Conservation (phyloP, 352 stramenopile species). For the Phytopythium chamaehyphon region DNA sequence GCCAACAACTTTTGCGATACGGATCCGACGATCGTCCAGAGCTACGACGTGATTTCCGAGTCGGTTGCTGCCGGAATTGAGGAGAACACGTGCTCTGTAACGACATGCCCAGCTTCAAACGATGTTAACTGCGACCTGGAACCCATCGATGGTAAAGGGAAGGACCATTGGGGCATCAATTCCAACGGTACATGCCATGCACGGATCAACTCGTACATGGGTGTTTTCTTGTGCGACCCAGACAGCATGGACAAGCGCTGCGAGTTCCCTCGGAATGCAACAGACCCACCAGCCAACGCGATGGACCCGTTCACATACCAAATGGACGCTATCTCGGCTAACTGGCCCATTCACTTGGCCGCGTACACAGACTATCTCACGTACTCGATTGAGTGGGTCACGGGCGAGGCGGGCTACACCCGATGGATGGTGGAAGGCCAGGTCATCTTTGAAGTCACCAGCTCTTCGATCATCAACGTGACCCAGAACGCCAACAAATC, state of each 20-base stretch:
- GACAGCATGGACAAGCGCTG: constrained; percentile 51
- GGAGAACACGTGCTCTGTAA: constrained; percentile 28
- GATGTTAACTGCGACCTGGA: constrained; percentile 42
- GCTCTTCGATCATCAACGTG: constrained; percentile 29
- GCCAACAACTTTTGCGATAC: constrained; percentile 37
- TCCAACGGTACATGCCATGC: constrained; percentile 28
- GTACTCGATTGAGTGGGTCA: constrained; percentile 30
- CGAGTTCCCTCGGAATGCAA: constrained; percentile 29
- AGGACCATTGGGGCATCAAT: constrained; percentile 18
- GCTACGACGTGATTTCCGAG: constrained; percentile 14
- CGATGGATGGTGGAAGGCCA: constrained; percentile 63
- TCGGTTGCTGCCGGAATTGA: constrained; percentile 32
- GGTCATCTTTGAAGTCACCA: constrained; percentile 80
- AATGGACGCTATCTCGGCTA: constrained; percentile 75
- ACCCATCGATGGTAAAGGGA: constrained; percentile 19
- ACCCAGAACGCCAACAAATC: constrained; percentile 43
- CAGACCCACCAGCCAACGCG: constrained; percentile 32
- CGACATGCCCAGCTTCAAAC: constrained; percentile 29
- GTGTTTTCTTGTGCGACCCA: constrained; percentile 40
- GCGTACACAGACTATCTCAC: constrained; percentile 56
- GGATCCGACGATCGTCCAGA: constrained; percentile 20
- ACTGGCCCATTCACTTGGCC: constrained; percentile 57
- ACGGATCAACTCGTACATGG: constrained; percentile 47
- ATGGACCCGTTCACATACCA: constrained; percentile 74
- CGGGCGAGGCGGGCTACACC: constrained; percentile 28